Base-by-base conservation (phyloP, 2,329 filamentous ascomycete species). In the Rhynchosporium graminicola region DNA sequence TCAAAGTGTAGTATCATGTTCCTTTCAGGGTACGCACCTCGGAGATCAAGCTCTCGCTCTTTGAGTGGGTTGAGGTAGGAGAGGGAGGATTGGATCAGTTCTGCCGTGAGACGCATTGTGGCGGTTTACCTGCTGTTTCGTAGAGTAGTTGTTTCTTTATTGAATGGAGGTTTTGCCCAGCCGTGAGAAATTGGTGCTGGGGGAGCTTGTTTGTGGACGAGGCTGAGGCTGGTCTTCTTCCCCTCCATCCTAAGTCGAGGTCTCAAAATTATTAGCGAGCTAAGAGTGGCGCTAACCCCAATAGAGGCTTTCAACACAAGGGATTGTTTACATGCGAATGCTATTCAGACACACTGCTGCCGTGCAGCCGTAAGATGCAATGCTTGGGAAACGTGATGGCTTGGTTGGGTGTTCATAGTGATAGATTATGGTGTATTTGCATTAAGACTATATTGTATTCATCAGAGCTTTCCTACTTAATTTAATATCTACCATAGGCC, bases 31-130 rank as follows among this genome's bases (percentile, higher is more conserved):
- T 84, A 72, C 92, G 87, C 90, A 98, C 95, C 95, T 97, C 95
- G 88, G 74, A 99, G 91, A 83, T 98, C 93, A 77, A 99, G 87
- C 86, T 99, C 95, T 79, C 95, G 92, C 85, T 99, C 95, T 81
- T 95, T 96, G 78, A 99, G 86, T 77, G 94, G 93, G 80, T 98
- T 99, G 80, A 98, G 90, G 84, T 97, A 99, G 77, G 94, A 97
- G 71, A 97, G 89, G 76, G 95, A 97, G 78, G 87, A 88, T 79
- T 92, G 87, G 80, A 99, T 96, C 74, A 98, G 87, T 78, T 98
- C 95, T 71, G 91, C 88, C 67, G 94, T 97, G 80, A 99, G 87
- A 83, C 94, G 89, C 95, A 99, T 98, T 8, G 29, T 71, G 63
- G 29, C 64, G 62, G 40, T 54, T 65, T 66, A 66, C 61, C 62